These are phyloP conservation scores for Fomitiporia mediterranea DNA, from an alignment of 1,284 basidiomycete genomes.

Conservation along the genomic window DNA sequence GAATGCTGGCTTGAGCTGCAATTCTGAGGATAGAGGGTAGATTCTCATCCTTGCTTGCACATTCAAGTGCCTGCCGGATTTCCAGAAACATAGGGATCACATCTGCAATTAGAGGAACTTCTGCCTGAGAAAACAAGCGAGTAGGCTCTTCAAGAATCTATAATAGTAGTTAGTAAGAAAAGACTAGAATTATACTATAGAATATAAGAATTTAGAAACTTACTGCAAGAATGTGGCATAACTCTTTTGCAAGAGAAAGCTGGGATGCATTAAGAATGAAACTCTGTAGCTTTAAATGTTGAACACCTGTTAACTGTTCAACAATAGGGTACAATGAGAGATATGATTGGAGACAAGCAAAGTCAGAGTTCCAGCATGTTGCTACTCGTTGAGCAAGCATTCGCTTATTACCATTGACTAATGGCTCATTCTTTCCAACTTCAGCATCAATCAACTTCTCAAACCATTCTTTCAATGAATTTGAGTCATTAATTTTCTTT, in stretches of 20 bases:
- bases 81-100: slow-evolving; percentile 25
- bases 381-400: background rate
- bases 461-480: background rate
- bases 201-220: no score
- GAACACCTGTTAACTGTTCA: no score
- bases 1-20: slow-evolving; percentile 4
- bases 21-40: no score
- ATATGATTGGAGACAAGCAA: background rate
- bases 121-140: slow-evolving; percentile 22
- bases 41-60: background rate
- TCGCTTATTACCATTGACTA: background rate
- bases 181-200: no score
- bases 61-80: slow-evolving; percentile 20
- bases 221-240: no score
- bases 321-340: background rate
- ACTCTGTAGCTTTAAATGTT: background rate
- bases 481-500: background rate
- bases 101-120: slow-evolving; percentile 25
- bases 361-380: background rate
- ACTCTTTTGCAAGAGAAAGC: no score
- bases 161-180: background rate
- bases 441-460: background rate
- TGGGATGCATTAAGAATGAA: background rate
- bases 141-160: slow-evolving; percentile 22
- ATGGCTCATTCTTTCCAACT: background rate